Percentiles rank a stretch among this genome's conserved stretches.
These are phyloP conservation scores for Paraphoma sp. DNA, from an alignment of 2,329 filamentous ascomycete genomes.

Conservation along the genomic window DNA sequence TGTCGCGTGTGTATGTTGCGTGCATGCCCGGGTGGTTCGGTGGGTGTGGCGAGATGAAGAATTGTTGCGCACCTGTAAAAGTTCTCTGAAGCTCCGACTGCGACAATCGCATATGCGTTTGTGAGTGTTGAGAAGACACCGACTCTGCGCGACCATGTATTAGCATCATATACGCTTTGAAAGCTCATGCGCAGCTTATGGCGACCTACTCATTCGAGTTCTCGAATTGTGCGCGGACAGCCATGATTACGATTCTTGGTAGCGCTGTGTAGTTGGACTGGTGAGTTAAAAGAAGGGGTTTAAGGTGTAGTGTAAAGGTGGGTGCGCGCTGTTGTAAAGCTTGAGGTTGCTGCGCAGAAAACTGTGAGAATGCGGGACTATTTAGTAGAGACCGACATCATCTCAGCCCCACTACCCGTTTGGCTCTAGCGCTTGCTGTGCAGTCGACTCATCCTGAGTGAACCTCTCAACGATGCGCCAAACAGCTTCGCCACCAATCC, in stretches of 20 bases:
- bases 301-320: constrained; percentile 2
- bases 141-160: constrained; percentile 65
- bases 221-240: constrained; percentile 72
- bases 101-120: constrained; percentile 95
- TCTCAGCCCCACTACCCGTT: constrained; percentile 26
- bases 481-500: constrained; percentile 2
- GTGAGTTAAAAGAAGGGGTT: not conserved
- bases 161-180: constrained; percentile 11
- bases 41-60: not conserved
- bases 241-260: constrained; percentile 49
- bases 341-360: constrained; percentile 27
- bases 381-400: constrained; percentile 36
- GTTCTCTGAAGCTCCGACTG: constrained; percentile 95
- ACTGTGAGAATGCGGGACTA: constrained; percentile 28
- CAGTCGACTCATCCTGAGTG: constrained; percentile 36
- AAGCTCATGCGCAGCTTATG: constrained; percentile 2
- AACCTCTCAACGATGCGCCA: constrained; percentile 6
- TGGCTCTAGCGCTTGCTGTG: constrained; percentile 13
- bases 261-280: constrained; percentile 1
- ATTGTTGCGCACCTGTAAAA: constrained; percentile 77
- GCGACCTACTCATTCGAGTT: constrained; percentile 84
- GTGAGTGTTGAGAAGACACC: constrained; percentile 97
- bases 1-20: not conserved
- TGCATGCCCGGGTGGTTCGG: not conserved
- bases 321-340: constrained; percentile 14